Evolutionary conservation across 306 rosid genomes (phyloP).

Genomic region (Pyrus bretschneideri): DNA sequence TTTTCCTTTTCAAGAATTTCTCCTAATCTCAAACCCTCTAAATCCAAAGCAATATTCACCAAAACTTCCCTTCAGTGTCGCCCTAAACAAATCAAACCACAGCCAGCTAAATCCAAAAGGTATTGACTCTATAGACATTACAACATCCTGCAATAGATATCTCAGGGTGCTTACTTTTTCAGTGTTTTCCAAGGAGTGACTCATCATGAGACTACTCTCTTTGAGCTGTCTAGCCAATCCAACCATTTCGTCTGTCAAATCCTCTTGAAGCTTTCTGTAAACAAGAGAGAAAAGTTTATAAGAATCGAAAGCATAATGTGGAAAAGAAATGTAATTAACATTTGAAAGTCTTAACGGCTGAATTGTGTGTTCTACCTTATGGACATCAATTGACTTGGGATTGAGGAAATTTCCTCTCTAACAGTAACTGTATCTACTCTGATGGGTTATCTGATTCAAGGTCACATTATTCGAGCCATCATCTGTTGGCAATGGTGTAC

Average conservation of each 20-base stretch:
- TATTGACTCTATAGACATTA: not conserved
- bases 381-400: not conserved
- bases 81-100: not conserved
- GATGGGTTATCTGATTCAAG: not conserved
- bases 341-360: not conserved
- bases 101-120: not conserved
- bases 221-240: slow-evolving; percentile 83
- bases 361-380: not conserved
- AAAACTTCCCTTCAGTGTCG: not conserved
- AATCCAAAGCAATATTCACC: not conserved
- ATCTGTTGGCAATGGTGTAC: not conserved
- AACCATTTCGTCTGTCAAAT: slow-evolving; percentile 89
- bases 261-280: slow-evolving; percentile 79
- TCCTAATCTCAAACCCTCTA: not conserved
- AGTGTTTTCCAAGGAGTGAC: slow-evolving; percentile 65
- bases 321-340: not conserved
- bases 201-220: slow-evolving; percentile 84
- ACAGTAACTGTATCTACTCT: not conserved
- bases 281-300: not conserved
- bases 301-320: not conserved
- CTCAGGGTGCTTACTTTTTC: slow-evolving; percentile 48
- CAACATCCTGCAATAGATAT: not conserved
- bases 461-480: not conserved
- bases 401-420: not conserved
- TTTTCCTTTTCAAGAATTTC: not conserved